A percentile compares a stretch with the other conserved stretches of the same genome.
Evolutionary conservation across 1,284 basidiomycete species (phyloP).

Genomic region (Tremellales sp.): DNA sequence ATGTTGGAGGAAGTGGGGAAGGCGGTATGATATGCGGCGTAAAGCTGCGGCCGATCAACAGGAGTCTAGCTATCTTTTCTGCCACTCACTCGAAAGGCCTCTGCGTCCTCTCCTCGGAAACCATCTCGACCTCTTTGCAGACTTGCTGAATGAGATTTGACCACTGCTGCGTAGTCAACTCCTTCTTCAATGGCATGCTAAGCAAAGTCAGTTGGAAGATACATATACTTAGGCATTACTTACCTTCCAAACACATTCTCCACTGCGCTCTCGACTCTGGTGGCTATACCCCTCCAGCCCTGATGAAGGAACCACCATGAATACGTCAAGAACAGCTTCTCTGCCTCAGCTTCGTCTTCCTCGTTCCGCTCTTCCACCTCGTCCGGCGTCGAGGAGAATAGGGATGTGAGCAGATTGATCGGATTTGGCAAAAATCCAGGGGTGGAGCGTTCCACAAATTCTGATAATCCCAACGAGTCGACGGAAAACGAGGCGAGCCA

Average conservation of each 20-base stretch:
- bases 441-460: conserved; percentile 22
- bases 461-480: conserved; percentile 31
- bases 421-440: conserved; percentile 18
- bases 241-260: conserved; percentile 39
- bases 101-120: too few species aligned
- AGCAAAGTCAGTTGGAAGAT: background rate
- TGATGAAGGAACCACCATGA: conserved; percentile 49
- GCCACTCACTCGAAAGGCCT: conserved; percentile 35
- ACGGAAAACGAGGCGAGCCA: conserved; percentile 33
- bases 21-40: conserved; percentile 37
- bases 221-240: conserved; percentile 3
- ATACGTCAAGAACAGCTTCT: conserved; percentile 45
- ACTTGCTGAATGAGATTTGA: conserved; percentile 36
- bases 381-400: background rate
- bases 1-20: conserved; percentile 10
- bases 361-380: conserved; percentile 15
- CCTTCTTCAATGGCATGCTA: conserved; percentile 43
- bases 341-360: conserved; percentile 32
- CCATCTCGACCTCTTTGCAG: conserved; percentile 38
- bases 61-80: too few species aligned
- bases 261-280: conserved; percentile 36
- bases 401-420: conserved; percentile 10
- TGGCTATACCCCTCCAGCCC: conserved; percentile 41
- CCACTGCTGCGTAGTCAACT: conserved; percentile 40
- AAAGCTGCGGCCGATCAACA: conserved; percentile 29